Evolutionary conservation across 495 filamentous ascomycete genomes (phyloP).

Genomic region (Stereocaulon alpinum): DNA sequence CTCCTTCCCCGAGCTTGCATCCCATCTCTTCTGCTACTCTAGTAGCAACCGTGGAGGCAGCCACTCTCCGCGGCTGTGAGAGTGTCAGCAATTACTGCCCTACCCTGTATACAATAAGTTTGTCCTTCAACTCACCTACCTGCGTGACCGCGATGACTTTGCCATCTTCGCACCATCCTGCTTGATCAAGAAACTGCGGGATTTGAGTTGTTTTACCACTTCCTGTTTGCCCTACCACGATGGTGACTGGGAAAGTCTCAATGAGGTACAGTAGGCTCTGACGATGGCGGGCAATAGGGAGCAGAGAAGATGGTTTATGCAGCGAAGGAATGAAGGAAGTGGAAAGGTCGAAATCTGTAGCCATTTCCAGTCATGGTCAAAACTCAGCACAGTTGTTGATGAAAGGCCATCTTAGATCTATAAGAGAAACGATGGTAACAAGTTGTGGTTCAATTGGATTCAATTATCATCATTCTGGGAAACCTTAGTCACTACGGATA

Average conservation of each 20-base stretch:
- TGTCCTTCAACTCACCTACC: slow-evolving; percentile 40
- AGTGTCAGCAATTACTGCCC: neutral
- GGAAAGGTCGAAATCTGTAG: slow-evolving; percentile 39
- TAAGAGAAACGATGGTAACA: too few species aligned
- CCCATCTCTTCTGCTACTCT: slow-evolving; percentile 95
- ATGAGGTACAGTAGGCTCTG: slow-evolving; percentile 64
- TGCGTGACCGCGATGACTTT: slow-evolving; percentile 86
- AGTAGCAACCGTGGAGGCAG: slow-evolving; percentile 89
- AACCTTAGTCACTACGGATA: neutral
- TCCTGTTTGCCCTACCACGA: slow-evolving; percentile 80
- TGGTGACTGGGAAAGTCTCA: slow-evolving; percentile 70
- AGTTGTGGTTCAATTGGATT: too few species aligned
- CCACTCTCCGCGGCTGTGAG: slow-evolving; percentile 80
- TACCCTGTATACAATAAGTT: neutral
- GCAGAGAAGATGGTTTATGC: slow-evolving; percentile 63
- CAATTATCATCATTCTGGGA: too few species aligned
- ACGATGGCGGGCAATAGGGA: slow-evolving; percentile 70
- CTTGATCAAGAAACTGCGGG: slow-evolving; percentile 76
- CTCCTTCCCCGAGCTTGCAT: slow-evolving; percentile 80
- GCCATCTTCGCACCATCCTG: slow-evolving; percentile 79
- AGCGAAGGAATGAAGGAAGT: slow-evolving; percentile 62
- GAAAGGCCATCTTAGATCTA: too few species aligned
- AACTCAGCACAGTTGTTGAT: too few species aligned
- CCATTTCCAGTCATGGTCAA: slow-evolving; percentile 7
- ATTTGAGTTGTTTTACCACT: slow-evolving; percentile 87